Conservation (phyloP, 257 asterid species). For the Penstemon newberryi region DNA sequence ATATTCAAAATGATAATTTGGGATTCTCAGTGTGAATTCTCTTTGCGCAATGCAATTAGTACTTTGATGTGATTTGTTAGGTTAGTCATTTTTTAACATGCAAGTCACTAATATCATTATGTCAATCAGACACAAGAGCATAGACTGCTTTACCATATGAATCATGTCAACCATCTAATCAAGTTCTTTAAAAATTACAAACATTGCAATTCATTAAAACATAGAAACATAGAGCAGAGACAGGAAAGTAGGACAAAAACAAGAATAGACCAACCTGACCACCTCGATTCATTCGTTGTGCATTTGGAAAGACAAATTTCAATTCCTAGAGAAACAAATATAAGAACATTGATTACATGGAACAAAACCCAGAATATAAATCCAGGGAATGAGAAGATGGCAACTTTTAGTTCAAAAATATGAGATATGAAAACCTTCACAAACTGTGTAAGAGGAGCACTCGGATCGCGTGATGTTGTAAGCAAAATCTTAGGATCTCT, state of each 20-base stretch:
- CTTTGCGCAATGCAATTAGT: background rate
- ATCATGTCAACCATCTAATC: constrained; percentile 10
- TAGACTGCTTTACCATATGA: background rate
- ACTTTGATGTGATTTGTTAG: background rate
- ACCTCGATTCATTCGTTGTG: constrained; percentile 91
- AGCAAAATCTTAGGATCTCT: constrained; percentile 89
- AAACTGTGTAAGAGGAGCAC: constrained; percentile 95
- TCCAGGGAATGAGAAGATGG: background rate
- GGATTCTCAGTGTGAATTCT: background rate
- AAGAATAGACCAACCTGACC: constrained; percentile 69
- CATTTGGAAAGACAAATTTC: constrained; percentile 87
- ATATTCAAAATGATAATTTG: background rate
- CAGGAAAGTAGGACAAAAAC: background rate
- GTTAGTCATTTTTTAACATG: background rate
- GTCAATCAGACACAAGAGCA: background rate
- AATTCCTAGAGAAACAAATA: constrained; percentile 54
- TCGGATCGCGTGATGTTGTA: constrained; percentile 86
- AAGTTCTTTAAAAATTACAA: background rate
- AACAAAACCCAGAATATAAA: background rate
- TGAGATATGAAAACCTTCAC: constrained; percentile 60
- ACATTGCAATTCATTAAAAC: constrained; percentile 7
- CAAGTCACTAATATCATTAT: background rate
- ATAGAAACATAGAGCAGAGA: background rate
- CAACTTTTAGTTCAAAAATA: background rate
- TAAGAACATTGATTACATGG: background rate